phyloP scores from a whole-genome alignment of 257 asterid genomes.

The Solanum chiquidenum region DNA sequence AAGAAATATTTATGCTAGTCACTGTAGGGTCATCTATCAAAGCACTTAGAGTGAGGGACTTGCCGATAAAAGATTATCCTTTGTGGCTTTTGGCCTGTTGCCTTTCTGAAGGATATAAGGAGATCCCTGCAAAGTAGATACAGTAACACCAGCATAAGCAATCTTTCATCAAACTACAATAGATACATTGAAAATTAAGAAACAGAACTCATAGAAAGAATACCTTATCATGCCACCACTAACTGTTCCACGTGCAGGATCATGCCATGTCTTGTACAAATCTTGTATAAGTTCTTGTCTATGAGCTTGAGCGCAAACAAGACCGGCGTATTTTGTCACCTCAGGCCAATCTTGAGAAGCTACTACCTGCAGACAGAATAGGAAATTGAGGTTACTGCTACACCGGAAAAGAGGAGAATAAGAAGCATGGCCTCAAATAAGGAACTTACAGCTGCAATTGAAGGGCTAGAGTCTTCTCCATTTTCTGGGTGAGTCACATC shows the following conservation, averaged over 20 bases:
- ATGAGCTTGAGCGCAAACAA: slow-evolving; percentile 98
- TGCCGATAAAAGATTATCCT: slow-evolving; percentile 94
- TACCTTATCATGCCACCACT: slow-evolving; percentile 99
- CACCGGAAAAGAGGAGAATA: background rate
- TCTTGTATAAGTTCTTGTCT: slow-evolving; percentile 95
- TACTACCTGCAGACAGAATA: slow-evolving; percentile 55
- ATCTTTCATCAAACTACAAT: background rate
- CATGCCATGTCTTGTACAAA: slow-evolving; percentile 94
- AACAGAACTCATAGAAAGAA: background rate
- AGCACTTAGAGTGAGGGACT: background rate
- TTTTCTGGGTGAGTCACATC: slow-evolving; percentile 99
- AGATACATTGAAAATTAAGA: background rate
- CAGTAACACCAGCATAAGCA: background rate
- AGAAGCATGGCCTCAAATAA: background rate
- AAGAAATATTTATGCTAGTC: background rate
- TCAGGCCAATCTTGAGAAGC: slow-evolving; percentile 99
- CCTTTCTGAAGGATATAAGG: slow-evolving; percentile 89
- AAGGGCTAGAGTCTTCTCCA: slow-evolving; percentile 97
- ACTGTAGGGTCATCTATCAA: background rate
- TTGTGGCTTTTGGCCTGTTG: slow-evolving; percentile 98
- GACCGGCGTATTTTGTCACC: slow-evolving; percentile 93
- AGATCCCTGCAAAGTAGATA: slow-evolving; percentile 66
- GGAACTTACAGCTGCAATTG: slow-evolving; percentile 87
- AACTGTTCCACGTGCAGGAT: slow-evolving; percentile 85
- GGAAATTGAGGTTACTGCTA: background rate